phyloP scores from a whole-genome alignment of 2,329 filamentous ascomycete genomes.

The Bipolaris gigantea region DNA sequence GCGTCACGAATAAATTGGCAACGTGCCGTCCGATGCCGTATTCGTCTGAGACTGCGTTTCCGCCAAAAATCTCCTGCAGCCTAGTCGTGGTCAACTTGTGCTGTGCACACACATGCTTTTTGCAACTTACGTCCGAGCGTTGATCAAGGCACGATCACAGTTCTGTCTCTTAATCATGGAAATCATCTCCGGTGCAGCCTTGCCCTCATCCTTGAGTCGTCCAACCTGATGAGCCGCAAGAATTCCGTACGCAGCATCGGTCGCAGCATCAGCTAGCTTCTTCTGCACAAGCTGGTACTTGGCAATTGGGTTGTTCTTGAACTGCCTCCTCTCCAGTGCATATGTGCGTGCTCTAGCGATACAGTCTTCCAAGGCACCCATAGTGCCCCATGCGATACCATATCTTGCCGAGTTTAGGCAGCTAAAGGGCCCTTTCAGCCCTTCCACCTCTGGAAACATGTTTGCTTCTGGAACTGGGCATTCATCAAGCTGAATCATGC shows the following conservation, averaged over 20 bases:
- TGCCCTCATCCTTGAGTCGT: constrained; percentile 87
- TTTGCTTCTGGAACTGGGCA: constrained; percentile 86
- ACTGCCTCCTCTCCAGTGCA: constrained; percentile 90
- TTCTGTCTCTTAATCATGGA: constrained; percentile 96
- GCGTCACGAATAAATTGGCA: constrained; percentile 92
- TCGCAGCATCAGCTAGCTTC: constrained; percentile 90
- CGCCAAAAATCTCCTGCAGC: constrained; percentile 94
- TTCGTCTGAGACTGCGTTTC: constrained; percentile 97
- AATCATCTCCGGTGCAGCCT: constrained; percentile 92
- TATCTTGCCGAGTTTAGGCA: constrained; percentile 93
- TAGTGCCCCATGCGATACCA: constrained; percentile 91
- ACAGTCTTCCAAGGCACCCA: constrained; percentile 92
- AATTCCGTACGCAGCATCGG: constrained; percentile 89
- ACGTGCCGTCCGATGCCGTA: constrained; percentile 95
- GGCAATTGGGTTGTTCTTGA: constrained; percentile 91
- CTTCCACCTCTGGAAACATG: constrained; percentile 91
- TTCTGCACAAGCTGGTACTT: constrained; percentile 98
- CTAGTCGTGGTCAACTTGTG: constrained; percentile 42
- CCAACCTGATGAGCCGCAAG: constrained; percentile 89
- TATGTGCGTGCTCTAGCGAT: constrained; percentile 80
- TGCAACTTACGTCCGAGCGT: constrained; percentile 64
- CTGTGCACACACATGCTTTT: background rate
- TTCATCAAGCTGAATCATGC: constrained; percentile 95
- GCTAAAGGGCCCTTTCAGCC: constrained; percentile 83
- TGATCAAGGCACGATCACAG: constrained; percentile 83